Evolutionary conservation across 2,329 filamentous ascomycete genomes (phyloP).

Genomic region (Cytospora piceicola): DNA sequence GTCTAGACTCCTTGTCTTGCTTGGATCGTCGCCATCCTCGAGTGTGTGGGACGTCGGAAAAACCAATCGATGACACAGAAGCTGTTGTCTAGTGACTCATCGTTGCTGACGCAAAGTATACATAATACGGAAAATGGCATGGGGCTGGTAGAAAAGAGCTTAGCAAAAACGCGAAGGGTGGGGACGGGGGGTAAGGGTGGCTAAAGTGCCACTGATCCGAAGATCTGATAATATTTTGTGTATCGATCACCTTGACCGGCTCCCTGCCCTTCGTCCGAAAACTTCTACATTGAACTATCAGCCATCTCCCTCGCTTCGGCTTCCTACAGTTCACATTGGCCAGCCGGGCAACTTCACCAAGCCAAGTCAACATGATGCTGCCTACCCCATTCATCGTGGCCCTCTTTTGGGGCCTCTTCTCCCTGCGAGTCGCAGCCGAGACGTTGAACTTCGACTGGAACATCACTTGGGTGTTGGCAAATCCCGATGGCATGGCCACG

Average conservation of each 20-base stretch:
- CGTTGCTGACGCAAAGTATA: neutral
- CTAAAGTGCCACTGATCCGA: neutral
- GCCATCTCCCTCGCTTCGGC: neutral
- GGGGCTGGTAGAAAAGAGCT: neutral
- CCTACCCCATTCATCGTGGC: neutral
- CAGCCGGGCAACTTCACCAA: neutral
- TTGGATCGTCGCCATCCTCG: neutral
- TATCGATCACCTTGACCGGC: neutral
- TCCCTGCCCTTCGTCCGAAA: neutral
- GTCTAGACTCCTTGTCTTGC: neutral
- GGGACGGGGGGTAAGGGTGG: neutral
- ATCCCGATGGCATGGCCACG: conserved; percentile 13
- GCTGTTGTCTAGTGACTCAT: neutral
- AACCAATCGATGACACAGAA: neutral
- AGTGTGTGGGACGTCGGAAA: neutral
- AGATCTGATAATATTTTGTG: too few species aligned
- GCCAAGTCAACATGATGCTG: neutral
- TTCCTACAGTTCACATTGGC: neutral
- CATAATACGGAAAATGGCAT: neutral
- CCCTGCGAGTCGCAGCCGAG: neutral
- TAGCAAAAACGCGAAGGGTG: neutral
- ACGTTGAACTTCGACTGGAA: conserved; percentile 24
- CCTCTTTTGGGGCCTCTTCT: neutral
- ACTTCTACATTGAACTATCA: neutral
- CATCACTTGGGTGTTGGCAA: conserved; percentile 20